These are phyloP conservation scores for Fusarium proliferatum DNA, from an alignment of 2,329 filamentous ascomycete species.

Conservation along the genomic window DNA sequence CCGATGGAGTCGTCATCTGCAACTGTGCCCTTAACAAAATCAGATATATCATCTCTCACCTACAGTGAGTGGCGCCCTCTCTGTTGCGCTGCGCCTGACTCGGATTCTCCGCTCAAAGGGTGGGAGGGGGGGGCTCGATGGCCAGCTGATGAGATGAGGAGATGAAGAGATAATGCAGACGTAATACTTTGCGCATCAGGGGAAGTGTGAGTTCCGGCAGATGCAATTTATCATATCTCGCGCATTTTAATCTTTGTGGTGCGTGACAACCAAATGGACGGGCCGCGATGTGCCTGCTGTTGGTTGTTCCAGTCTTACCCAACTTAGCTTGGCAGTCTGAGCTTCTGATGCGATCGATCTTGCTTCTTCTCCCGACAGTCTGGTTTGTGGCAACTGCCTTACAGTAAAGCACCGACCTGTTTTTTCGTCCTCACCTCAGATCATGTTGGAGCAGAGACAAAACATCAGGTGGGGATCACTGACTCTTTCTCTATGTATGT, in stretches of 20 bases:
- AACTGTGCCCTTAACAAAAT: conserved; percentile 11
- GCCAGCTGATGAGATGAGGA: conserved; percentile 18
- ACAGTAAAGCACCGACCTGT: conserved; percentile 11
- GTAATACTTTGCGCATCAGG: neutral
- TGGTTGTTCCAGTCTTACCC: conserved; percentile 6
- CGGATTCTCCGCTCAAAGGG: conserved; percentile 7
- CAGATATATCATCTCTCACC: conserved; percentile 34
- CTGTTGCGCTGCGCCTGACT: conserved; percentile 1
- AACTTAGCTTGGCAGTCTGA: conserved; percentile 4
- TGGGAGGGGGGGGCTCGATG: neutral
- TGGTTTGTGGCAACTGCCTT: conserved; percentile 21
- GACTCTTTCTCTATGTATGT: conserved; percentile 1
- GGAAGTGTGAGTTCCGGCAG: neutral
- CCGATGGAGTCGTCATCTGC: conserved; percentile 19
- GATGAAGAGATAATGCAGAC: conserved; percentile 2
- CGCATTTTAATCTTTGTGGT: conserved; percentile 9
- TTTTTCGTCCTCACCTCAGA: conserved; percentile 1
- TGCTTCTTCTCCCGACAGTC: conserved; percentile 19
- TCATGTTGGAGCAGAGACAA: neutral
- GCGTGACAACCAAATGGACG: conserved; percentile 12
- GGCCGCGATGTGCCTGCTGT: conserved; percentile 21
- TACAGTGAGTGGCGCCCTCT: conserved; percentile 13
- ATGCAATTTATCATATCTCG: conserved; percentile 9
- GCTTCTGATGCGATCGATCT: conserved; percentile 29
- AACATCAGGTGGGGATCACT: neutral